Percentiles rank a stretch among this genome's conserved stretches.
Evolutionary conservation across 257 asterid genomes (phyloP).

Genomic region (Ehretia macrophylla): DNA sequence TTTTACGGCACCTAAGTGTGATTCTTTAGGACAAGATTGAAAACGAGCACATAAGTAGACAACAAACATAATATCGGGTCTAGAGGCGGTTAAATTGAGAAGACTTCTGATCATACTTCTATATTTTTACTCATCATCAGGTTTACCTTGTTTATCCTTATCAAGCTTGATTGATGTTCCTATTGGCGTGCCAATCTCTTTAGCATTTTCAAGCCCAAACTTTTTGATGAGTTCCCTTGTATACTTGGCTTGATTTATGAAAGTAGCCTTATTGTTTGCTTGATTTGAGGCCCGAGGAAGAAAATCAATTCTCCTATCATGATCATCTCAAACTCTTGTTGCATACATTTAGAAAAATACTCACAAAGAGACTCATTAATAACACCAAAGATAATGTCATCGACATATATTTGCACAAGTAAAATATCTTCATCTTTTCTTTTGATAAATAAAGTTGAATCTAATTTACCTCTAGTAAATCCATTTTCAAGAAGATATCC

Average conservation of each 20-base stretch:
- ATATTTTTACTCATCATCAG: neutral
- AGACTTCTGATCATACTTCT: neutral
- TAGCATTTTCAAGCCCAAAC: neutral
- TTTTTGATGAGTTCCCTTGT: neutral
- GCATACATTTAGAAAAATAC: neutral
- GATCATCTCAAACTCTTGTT: neutral
- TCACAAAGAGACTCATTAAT: neutral
- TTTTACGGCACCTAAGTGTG: no score
- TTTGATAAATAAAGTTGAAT: neutral
- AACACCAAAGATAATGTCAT: neutral
- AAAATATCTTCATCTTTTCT: neutral
- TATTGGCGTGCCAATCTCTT: neutral
- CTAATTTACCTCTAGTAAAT: neutral
- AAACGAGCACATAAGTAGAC: no score
- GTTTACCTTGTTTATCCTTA: neutral
- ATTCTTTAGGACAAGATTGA: no score
- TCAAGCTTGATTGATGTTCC: neutral
- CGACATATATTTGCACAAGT: neutral
- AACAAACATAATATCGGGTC: neutral
- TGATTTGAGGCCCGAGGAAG: neutral
- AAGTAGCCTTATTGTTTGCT: neutral
- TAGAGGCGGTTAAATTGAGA: neutral
- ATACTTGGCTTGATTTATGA: neutral
- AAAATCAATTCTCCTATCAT: neutral
- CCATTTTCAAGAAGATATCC: neutral